A percentile compares a stretch with the other conserved stretches of the same genome.
These are phyloP conservation scores for Daphne laureola DNA, from an alignment of 441 rosid genomes.

Conservation along the genomic window DNA sequence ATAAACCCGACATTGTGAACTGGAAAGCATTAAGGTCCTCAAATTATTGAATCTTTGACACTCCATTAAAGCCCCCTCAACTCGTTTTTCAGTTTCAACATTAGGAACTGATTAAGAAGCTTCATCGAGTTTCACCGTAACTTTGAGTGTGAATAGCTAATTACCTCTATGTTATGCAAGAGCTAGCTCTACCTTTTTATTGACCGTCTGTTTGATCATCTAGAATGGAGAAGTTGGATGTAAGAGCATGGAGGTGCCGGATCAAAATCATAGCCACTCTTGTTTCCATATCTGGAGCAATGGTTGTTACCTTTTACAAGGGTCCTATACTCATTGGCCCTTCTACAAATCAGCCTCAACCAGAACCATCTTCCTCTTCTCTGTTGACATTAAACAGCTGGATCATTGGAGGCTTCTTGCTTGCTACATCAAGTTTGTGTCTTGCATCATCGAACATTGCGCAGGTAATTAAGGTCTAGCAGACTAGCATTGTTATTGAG, in stretches of 20 bases:
- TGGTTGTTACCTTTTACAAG: conserved; percentile 29
- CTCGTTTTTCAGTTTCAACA: no score
- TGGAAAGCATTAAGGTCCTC: no score
- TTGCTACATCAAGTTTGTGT: conserved; percentile 25
- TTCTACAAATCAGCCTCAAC: not conserved
- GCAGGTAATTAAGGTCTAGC: conserved; percentile 20
- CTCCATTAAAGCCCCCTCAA: no score
- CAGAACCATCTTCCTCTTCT: conserved; percentile 10
- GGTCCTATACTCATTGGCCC: conserved; percentile 26
- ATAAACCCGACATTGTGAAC: no score
- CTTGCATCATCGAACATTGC: conserved; percentile 20
- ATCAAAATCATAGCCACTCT: conserved; percentile 31
- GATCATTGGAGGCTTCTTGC: conserved; percentile 37
- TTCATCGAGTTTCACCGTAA: no score
- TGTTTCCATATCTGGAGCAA: conserved; percentile 35
- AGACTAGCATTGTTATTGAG: no score
- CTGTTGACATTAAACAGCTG: conserved; percentile 21
- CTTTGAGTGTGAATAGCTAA: no score
- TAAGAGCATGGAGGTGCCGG: conserved; percentile 29
- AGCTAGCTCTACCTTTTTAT: not conserved
- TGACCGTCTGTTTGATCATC: not conserved
- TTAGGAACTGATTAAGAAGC: no score
- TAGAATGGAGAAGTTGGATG: conserved; percentile 44
- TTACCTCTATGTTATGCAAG: no score
- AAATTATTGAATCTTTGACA: no score